Base-by-base conservation (phyloP, 2,329 filamentous ascomycete species). In the Fusarium piperis region DNA sequence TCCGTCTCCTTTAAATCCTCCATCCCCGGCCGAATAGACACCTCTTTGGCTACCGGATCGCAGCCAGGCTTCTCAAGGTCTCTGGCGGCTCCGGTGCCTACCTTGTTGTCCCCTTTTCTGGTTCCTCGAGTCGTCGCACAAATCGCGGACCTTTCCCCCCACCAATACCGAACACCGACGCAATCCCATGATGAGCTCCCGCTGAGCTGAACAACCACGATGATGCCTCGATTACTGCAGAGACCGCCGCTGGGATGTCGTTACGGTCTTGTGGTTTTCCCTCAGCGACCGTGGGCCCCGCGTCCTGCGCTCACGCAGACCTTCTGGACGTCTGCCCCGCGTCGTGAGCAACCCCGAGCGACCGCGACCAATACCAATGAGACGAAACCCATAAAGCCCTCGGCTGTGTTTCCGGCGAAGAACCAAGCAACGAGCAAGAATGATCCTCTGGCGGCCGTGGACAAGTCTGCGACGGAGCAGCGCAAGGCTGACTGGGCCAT, bases 401-500 rank as follows among this genome's bases (percentile, higher is more conserved):
- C 67, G 12, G 68, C 70, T 20, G 62, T 69, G 7, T 51, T 73
- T 28, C 66, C 69, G 3, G 62, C 74, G 20, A 70, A 73, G 13
- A 74, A 74, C 10, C 74, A 70, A 35, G 46, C 68, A 12, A 59
- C 70, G 28, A 70, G 68, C 32, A 74, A 72, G 13, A 72, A 72
- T 68, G 80, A 82, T 55, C 79, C 80, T 52, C 79, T 83, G 48
- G 77, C 77, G 32, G 48, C 64, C 11, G 72, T 74, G 32, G 81
- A 83, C 20, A 83, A 83, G 74, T 90, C 90, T 57, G 91, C 90
- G 20, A 91, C 95, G 76, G 94, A 98, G 83, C 97, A 99, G 86
- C 90, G 96, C 76, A 97, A 95, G 83, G 95, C 95, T 10, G 96
- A 99, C 79, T 98, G 95, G 95, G 95, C 95, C 53, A 99, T 99